Evolutionary conservation across 306 rosid species (phyloP).

Genomic region (Ochetophila trinervis): DNA sequence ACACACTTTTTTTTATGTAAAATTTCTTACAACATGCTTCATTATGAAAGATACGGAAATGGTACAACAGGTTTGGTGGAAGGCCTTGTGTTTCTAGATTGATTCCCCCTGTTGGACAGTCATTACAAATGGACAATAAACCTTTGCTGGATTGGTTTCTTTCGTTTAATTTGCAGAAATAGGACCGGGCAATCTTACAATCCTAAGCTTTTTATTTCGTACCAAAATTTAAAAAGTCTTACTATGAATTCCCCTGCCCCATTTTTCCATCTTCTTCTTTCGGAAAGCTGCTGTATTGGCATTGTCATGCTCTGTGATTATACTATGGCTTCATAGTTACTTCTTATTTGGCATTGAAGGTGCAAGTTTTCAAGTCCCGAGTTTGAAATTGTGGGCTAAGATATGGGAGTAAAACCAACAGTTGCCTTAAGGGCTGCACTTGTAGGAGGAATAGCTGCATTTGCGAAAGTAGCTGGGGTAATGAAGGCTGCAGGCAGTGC

Average conservation of each 20-base stretch:
- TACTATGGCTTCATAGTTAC: not conserved
- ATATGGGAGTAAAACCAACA: slow-evolving; percentile 72
- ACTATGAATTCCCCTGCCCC: not conserved
- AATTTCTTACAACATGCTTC: too few relatives aligned
- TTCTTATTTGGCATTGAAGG: not conserved
- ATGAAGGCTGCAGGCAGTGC: slow-evolving; percentile 88
- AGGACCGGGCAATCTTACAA: too few relatives aligned
- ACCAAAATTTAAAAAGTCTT: not conserved
- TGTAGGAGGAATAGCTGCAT: slow-evolving; percentile 85
- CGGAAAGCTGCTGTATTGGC: not conserved
- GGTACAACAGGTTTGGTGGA: too few relatives aligned
- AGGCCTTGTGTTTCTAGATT: too few relatives aligned
- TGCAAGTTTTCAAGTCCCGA: not conserved
- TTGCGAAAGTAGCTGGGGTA: slow-evolving; percentile 69
- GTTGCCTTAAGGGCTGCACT: slow-evolving; percentile 79
- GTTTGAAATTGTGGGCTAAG: slow-evolving; percentile 34
- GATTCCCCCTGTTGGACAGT: too few relatives aligned
- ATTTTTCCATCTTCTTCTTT: not conserved
- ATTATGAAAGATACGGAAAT: too few relatives aligned
- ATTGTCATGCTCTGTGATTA: not conserved
- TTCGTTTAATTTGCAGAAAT: too few relatives aligned
- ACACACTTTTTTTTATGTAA: too few relatives aligned
- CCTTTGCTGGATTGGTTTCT: too few relatives aligned
- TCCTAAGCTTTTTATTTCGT: too few relatives aligned
- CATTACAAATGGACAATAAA: too few relatives aligned